These are phyloP conservation scores for Trametes versicolor DNA, from an alignment of 1,284 basidiomycete species.

Conservation along the genomic window DNA sequence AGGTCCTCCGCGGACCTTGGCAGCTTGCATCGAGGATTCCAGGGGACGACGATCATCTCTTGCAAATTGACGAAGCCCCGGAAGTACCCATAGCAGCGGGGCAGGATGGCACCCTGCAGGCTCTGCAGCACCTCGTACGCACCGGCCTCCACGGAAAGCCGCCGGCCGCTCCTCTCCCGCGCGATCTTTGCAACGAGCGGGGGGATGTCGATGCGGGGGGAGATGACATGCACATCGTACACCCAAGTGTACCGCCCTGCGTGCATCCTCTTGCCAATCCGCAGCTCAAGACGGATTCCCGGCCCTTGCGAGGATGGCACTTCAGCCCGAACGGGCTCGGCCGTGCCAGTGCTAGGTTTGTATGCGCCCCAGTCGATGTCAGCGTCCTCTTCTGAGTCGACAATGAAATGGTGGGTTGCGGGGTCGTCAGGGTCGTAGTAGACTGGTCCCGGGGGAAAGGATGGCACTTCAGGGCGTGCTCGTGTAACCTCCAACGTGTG, in stretches of 20 bases:
- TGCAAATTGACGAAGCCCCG: not conserved
- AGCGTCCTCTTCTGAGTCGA: no score
- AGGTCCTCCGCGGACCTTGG: not conserved
- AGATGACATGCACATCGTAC: not conserved
- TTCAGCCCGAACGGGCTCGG: no score
- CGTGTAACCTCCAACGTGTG: no score
- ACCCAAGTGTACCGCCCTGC: not conserved
- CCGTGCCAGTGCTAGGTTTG: no score
- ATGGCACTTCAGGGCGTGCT: no score
- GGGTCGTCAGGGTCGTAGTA: no score
- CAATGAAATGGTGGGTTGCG: no score
- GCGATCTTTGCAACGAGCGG: conserved; percentile 12
- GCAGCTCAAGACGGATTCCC: not conserved
- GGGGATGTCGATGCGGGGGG: not conserved
- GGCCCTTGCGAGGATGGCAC: not conserved
- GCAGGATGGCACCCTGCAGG: not conserved
- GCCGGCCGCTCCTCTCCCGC: not conserved
- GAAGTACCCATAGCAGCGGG: conserved; percentile 7
- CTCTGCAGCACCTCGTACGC: conserved; percentile 1
- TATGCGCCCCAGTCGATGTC: no score
- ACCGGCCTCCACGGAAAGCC: conserved; percentile 7
- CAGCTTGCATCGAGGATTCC: conserved; percentile 4
- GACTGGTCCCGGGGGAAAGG: no score
- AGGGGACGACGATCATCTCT: not conserved
- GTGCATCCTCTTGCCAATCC: not conserved